phyloP scores from a whole-genome alignment of 441 rosid species.

The Manihot esculenta region DNA sequence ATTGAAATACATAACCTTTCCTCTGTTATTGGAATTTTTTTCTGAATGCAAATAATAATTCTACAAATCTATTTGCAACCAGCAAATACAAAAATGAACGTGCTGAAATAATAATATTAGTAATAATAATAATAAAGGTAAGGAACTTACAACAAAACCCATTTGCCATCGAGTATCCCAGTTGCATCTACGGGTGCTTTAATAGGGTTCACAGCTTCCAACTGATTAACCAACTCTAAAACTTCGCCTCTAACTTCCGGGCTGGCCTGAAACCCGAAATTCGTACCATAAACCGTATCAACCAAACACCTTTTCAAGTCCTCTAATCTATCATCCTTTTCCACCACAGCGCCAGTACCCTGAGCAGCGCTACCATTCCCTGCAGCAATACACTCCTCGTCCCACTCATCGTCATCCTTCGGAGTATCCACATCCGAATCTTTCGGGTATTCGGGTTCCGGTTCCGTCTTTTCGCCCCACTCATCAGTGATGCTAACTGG shows the following conservation, averaged over 20 bases:
- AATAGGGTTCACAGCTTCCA: conserved; percentile 81
- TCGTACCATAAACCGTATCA: conserved; percentile 79
- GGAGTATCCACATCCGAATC: conserved; percentile 74
- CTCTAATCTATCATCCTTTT: conserved; percentile 29
- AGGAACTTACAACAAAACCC: conserved; percentile 81
- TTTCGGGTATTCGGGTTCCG: conserved; percentile 32
- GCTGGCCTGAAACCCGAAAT: conserved; percentile 71
- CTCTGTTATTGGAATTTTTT: too few species aligned
- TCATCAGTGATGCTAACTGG: conserved; percentile 52
- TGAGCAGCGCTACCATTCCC: conserved; percentile 41
- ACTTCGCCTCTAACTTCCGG: conserved; percentile 81
- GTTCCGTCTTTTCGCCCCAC: conserved; percentile 74
- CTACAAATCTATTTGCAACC: too few species aligned
- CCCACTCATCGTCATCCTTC: conserved; percentile 85
- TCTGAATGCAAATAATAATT: too few species aligned
- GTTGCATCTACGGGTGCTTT: conserved; percentile 63
- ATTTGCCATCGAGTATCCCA: conserved; percentile 74
- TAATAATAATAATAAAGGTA: not conserved
- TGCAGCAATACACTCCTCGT: conserved; percentile 24
- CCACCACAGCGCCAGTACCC: conserved; percentile 22
- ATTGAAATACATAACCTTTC: too few species aligned
- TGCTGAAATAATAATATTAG: not conserved
- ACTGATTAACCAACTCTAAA: conserved; percentile 80
- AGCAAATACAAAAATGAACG: too few species aligned
- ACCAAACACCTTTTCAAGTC: conserved; percentile 81